These are phyloP conservation scores for Ustilago esculenta DNA, from an alignment of 1,284 basidiomycete genomes.

Conservation along the genomic window DNA sequence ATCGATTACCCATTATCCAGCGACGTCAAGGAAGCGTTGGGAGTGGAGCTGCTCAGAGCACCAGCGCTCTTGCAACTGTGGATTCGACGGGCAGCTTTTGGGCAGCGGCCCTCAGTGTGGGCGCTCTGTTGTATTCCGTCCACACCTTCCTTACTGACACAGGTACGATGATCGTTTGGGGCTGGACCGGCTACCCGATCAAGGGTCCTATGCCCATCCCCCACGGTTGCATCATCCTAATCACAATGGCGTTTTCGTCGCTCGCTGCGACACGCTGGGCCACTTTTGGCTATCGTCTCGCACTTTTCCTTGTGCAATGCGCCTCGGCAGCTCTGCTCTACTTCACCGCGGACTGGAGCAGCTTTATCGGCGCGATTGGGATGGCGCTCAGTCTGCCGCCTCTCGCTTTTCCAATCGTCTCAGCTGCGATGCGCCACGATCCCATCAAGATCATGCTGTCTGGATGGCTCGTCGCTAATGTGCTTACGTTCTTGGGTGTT, in stretches of 20 bases:
- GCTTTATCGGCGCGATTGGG: slow-evolving; percentile 78
- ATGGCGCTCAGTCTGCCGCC: slow-evolving; percentile 74
- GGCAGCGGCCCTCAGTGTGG: slow-evolving; percentile 44
- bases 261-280: slow-evolving; percentile 69
- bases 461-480: slow-evolving; percentile 53
- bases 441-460: slow-evolving; percentile 54
- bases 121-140: slow-evolving; percentile 66
- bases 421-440: slow-evolving; percentile 50
- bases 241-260: slow-evolving; percentile 52
- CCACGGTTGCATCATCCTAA: slow-evolving; percentile 71
- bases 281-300: slow-evolving; percentile 28
- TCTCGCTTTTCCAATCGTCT: slow-evolving; percentile 42
- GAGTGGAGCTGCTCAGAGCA: not conserved
- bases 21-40: slow-evolving; percentile 8
- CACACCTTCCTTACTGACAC: slow-evolving; percentile 83
- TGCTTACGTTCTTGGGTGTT: slow-evolving; percentile 59
- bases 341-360: slow-evolving; percentile 74
- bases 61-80: not conserved
- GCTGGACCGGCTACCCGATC: slow-evolving; percentile 87
- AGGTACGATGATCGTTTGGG: slow-evolving; percentile 86
- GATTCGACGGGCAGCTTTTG: slow-evolving; percentile 21
- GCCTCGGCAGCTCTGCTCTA: slow-evolving; percentile 71
- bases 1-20: slow-evolving; percentile 17
- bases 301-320: slow-evolving; percentile 56
- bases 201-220: slow-evolving; percentile 74